Evolutionary conservation across 192 early-diverging fungal species (phyloP), one percentile per base, ranked within the genome.

Genomic region (Lobosporangium transversale): DNA sequence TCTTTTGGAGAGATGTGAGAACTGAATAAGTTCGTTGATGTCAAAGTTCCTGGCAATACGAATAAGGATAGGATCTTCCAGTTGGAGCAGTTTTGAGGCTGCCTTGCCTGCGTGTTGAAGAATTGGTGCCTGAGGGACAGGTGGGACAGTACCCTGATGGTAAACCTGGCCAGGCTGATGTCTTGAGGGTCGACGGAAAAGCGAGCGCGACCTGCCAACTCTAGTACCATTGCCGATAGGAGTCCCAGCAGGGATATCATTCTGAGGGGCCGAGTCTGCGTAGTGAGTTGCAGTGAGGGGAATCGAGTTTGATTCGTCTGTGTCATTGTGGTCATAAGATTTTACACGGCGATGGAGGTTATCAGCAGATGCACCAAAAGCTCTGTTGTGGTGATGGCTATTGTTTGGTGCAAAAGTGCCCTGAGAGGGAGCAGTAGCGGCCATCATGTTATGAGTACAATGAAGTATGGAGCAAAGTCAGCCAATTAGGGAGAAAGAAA

Each of bases 1-100:
- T 52, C 73, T 63, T 40, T 67, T 67, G 33, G 73, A 67, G 58
- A 76, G 58, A 31, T 76, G 73, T 4, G 73, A 66, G 45, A 76
- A 76, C 33, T 48, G 26, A 24, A 76, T 40, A 11, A 76, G 58
- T 30, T 76, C 35, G 26, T 53, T 20, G 18, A 76, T 21, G 30
- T 62, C 48, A 26, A 76, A 30, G 30, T 76, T 48, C 37, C 49
- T 52, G 0, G 73, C 73, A 35, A 76, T 67, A 31, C 73, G 64
- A 48, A 76, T 55, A 29, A 76, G 73, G 53, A 76, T 76, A 20
- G 58, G 53, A 43, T 76, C 73, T 24, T 76, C 73, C 1, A 76
- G 44, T 12, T 45, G 52, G 17, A 76, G 73, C 6, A 76, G 64
- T 9, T 45, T 63, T 5, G 73, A 76, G 7, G 73, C 73, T 18